These are phyloP conservation scores for Phlebiopsis gigantea DNA, from an alignment of 768 basidiomycete genomes.

Conservation along the genomic window DNA sequence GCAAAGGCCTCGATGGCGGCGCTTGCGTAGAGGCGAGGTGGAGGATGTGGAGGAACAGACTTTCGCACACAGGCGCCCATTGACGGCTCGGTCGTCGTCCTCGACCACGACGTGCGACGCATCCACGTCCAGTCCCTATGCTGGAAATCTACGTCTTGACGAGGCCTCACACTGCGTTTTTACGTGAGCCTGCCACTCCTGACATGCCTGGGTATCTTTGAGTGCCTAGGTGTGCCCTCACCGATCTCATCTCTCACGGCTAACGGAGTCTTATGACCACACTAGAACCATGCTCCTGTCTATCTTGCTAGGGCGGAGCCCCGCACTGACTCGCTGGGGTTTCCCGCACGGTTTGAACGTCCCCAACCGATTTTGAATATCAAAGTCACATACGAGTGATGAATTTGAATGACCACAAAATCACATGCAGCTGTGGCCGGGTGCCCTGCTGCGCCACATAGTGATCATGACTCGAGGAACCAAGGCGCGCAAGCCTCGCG, in stretches of 20 bases:
- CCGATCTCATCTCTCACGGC: too few relatives aligned
- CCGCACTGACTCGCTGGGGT: background rate
- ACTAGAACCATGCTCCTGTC: background rate
- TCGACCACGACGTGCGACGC: background rate
- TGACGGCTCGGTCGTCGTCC: too few relatives aligned
- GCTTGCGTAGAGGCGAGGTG: background rate
- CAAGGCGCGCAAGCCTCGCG: too few relatives aligned
- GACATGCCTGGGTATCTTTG: too few relatives aligned
- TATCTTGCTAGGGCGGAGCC: background rate
- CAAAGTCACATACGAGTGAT: background rate
- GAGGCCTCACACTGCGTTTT: too few relatives aligned
- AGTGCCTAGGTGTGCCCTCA: too few relatives aligned
- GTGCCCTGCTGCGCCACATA: background rate
- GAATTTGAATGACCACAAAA: background rate
- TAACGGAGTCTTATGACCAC: background rate
- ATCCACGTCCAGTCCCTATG: too few relatives aligned
- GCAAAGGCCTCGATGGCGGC: background rate
- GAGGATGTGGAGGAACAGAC: background rate
- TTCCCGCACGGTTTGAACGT: background rate
- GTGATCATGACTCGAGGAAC: background rate
- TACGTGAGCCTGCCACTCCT: too few relatives aligned
- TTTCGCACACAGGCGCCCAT: background rate
- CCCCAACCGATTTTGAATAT: background rate
- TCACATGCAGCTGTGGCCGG: background rate
- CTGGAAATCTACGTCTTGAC: too few relatives aligned